Evolutionary conservation across 2,329 filamentous ascomycete species (phyloP), one percentile per base, ranked within the genome.

Genomic region (Trichoderma atrobrunneum): DNA sequence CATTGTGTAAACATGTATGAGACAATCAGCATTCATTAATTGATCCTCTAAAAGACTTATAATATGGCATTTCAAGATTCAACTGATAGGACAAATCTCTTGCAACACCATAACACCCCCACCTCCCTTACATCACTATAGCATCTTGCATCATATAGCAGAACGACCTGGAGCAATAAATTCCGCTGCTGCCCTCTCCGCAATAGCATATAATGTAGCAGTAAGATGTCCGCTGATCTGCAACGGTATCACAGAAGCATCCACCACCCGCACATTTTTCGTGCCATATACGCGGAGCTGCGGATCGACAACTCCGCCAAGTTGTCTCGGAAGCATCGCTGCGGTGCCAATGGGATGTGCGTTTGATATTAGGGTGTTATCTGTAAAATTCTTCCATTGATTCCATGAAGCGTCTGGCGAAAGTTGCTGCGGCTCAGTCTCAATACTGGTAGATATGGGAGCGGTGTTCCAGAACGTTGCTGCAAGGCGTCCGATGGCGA

Each of bases 301-400:
- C 18, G 80, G 75, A 70, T 84, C 81, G 2, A 86, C 84, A 11
- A 86, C 85, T 28, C 85, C 85, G 3, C 84, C 84, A 6, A 81
- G 77, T 51, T 81, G 81, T 16, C 78, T 75, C 1, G 84, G 84
- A 69, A 85, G 78, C 86, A 87, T 87, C 8, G 84, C 82, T 51
- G 83, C 82, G 8, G 85, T 87, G 8, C 87, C 85, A 2, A 82
- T 78, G 0, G 85, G 82, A 76, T 89, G 87, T 59, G 84, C 85
- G 26, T 82, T 82, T 1, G 79, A 74, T 1, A 12, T n/a, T 7
- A 72, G 4, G 14, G 32, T 56, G 3, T 26, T 64, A 0, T 24
- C 74, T 3, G 71, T 61, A n/a, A 78, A 74, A 5, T 21, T 21
- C 57, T 71, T 32, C 74, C 74, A 75, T 71, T 74, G 63, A 32